Evolutionary conservation across 352 stramenopile species (phyloP).

Genomic region (Peronospora destructor): DNA sequence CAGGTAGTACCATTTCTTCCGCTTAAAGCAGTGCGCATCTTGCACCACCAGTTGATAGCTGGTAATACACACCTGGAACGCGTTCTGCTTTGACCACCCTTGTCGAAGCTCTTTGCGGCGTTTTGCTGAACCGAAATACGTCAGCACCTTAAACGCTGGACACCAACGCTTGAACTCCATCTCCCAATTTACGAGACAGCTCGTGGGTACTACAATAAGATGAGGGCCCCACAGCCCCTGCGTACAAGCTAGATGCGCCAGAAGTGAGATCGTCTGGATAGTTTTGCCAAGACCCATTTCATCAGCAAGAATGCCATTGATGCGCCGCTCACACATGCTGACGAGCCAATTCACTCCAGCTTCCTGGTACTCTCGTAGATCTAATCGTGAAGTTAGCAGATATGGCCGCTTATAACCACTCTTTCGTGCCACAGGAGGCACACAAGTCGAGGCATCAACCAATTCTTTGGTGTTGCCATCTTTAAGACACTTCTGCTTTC

Average conservation of each 20-base stretch:
- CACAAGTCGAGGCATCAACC: neutral
- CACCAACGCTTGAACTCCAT: slow-evolving; percentile 98
- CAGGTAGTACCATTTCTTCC: slow-evolving; percentile 99
- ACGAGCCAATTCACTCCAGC: slow-evolving; percentile 96
- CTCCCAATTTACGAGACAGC: slow-evolving; percentile 98
- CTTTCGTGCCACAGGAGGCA: slow-evolving; percentile 5
- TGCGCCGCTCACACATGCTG: slow-evolving; percentile 92
- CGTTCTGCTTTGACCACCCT: slow-evolving; percentile 95
- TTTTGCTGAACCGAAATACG: slow-evolving; percentile 98
- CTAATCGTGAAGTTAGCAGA: slow-evolving; percentile 55
- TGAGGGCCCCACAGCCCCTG: slow-evolving; percentile 96
- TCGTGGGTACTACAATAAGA: slow-evolving; percentile 97
- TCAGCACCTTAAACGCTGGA: slow-evolving; percentile 95
- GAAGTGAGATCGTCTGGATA: slow-evolving; percentile 97
- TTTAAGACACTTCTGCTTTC: slow-evolving; percentile 3
- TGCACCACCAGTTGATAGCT: slow-evolving; percentile 98
- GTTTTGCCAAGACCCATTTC: slow-evolving; percentile 96
- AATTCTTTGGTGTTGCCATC: slow-evolving; percentile 5
- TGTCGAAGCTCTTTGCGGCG: slow-evolving; percentile 83
- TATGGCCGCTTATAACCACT: slow-evolving; percentile 56
- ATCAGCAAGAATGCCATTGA: slow-evolving; percentile 99
- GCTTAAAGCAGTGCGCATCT: slow-evolving; percentile 95
- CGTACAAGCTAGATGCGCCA: slow-evolving; percentile 91
- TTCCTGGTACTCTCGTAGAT: slow-evolving; percentile 74
- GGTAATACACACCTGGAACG: slow-evolving; percentile 98